Evolutionary conservation across 2,329 filamentous ascomycete genomes (phyloP), one percentile per base, ranked within the genome.

Genomic region (Coleophoma eucalyptorum): DNA sequence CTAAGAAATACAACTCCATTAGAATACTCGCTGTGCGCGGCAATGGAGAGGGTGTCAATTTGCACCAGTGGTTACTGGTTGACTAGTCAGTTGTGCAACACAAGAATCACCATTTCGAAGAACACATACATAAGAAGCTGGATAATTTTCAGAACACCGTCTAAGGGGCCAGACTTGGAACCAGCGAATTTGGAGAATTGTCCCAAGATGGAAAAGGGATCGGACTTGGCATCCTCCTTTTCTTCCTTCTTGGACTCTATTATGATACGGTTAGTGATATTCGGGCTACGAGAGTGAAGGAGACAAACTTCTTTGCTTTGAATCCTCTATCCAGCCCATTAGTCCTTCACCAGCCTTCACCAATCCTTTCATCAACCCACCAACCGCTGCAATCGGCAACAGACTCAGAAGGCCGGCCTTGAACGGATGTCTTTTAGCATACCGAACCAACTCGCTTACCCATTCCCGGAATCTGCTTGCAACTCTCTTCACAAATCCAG

Each of bases 1-100:
- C 62, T 42, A 65, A 54, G 46, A 65, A 65, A 51, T 65, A 64
- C 13, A 64, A 38, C 31, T 65, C 61, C 15, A 64, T 54, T 4
- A 65, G 43, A 16, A 65, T 60, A 18, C 58, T 58, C 1, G 52
- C 57, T 10, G 55, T 45, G 34, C 61, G 34, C 1, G 63, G 62
- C 0, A 60, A 45, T 4, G 50, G 37, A 5, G 60, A 62, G 3
- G 58, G 56, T 5, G 60, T 55, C 5, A 65, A 50, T 47, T 51
- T 62, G 51, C 58, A 62, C 35, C 56, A 64, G 40, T 65, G 63
- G 34, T 61, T 64, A 34, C 63, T 65, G 41, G 42, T 53, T 21
- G n/a, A 8, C 37, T 45, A 41, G n/a, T 31, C 16, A 37, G 16
- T 38, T 32, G 12, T 26, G 18, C 4, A n/a, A 10, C 1, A 19